These are phyloP conservation scores for Diplosphaera chodatii DNA, from an alignment of 139 green algal genomes.

Conservation along the genomic window DNA sequence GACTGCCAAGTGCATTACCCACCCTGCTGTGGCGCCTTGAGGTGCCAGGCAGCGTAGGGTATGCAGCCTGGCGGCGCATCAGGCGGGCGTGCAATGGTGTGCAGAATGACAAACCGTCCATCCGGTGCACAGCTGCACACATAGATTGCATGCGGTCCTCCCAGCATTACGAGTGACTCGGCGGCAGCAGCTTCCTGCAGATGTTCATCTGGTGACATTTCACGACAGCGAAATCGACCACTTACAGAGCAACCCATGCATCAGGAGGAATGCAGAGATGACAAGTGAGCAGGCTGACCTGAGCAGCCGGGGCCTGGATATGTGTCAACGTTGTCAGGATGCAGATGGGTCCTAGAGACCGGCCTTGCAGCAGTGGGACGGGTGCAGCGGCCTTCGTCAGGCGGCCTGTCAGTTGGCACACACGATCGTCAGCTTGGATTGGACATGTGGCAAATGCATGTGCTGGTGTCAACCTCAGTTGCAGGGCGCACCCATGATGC, in stretches of 20 bases:
- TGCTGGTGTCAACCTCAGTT: no score
- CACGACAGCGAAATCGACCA: no score
- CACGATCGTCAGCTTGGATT: no score
- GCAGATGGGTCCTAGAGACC: conserved; percentile 15
- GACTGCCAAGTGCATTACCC: neutral
- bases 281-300: no score
- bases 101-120: conserved; percentile 10
- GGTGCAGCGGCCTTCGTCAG: conserved; percentile 8
- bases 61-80: conserved; percentile 1
- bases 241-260: no score
- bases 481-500: conserved; percentile 7
- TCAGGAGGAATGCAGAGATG: no score
- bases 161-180: conserved; percentile 5
- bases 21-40: neutral
- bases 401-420: no score
- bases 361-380: conserved; percentile 12
- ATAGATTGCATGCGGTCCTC: neutral
- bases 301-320: neutral
- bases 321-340: neutral
- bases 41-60: conserved; percentile 11
- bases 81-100: conserved; percentile 7
- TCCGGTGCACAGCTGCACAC: conserved; percentile 5
- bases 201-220: no score
- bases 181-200: neutral
- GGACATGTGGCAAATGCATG: no score